Percentiles rank a stretch among this genome's conserved stretches.
These are phyloP conservation scores for Cercophora newfieldiana DNA, from an alignment of 495 filamentous ascomycete genomes.

Conservation along the genomic window DNA sequence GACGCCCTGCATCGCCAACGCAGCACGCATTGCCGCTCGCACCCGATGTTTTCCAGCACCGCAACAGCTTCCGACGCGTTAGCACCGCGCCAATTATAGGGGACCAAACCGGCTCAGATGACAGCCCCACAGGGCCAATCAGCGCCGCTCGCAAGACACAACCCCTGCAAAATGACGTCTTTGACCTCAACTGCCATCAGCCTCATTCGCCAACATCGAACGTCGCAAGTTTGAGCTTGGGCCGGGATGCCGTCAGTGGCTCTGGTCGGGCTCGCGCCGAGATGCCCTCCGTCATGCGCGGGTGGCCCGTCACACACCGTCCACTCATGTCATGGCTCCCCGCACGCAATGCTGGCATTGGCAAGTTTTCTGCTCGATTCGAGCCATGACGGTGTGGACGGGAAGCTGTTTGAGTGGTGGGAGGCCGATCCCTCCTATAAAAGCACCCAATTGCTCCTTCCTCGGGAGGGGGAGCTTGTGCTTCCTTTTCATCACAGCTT, in stretches of 20 bases:
- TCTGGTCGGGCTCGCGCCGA: neutral
- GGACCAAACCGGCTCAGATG: constrained; percentile 1
- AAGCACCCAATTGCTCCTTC: neutral
- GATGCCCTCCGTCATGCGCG: neutral
- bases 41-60: neutral
- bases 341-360: neutral
- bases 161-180: constrained; percentile 2
- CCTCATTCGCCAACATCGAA: constrained; percentile 13
- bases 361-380: constrained; percentile 8
- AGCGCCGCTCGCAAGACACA: neutral
- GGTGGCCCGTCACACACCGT: too few species aligned
- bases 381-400: neutral
- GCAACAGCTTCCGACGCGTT: neutral
- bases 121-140: constrained; percentile 1
- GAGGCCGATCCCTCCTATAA: neutral
- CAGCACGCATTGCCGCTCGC: constrained; percentile 3
- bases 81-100: neutral
- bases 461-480: neutral
- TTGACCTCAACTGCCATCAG: neutral
- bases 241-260: constrained; percentile 14
- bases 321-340: neutral
- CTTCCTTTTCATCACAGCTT: neutral
- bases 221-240: neutral
- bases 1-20: constrained; percentile 8
- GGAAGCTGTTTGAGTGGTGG: neutral